Conservation (phyloP, 2,329 filamentous ascomycete species). For the Ophiobolus disseminans region DNA sequence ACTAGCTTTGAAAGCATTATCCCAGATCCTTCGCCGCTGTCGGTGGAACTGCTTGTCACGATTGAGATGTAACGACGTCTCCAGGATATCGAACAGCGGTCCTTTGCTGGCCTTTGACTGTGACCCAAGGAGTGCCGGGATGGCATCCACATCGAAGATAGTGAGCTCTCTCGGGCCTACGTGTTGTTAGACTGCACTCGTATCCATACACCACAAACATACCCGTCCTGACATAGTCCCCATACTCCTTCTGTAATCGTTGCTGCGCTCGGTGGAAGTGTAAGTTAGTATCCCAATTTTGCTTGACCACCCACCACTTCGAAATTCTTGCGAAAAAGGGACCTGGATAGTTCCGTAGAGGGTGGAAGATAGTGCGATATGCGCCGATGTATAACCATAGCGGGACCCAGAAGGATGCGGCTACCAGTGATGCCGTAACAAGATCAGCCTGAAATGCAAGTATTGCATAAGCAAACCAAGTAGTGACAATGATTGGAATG, state of each 20-base stretch:
- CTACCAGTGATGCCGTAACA: constrained; percentile 12
- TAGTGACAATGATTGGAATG: constrained; percentile 15
- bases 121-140: constrained; percentile 26
- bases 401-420: constrained; percentile 22
- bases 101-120: constrained; percentile 35
- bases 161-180: constrained; percentile 33
- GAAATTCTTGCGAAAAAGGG: constrained; percentile 30
- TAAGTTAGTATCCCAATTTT: constrained; percentile 17
- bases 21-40: constrained; percentile 37
- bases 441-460: constrained; percentile 15
- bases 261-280: constrained; percentile 27
- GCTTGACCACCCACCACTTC: constrained; percentile 32
- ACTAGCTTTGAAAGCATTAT: constrained; percentile 35
- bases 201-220: neutral
- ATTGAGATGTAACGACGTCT: constrained; percentile 33
- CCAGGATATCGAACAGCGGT: constrained; percentile 31
- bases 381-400: constrained; percentile 27
- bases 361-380: constrained; percentile 35
- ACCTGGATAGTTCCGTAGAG: constrained; percentile 29
- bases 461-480: constrained; percentile 15
- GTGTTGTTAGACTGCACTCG: constrained; percentile 6
- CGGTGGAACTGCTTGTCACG: constrained; percentile 35
- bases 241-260: constrained; percentile 29
- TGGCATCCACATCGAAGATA: constrained; percentile 30
- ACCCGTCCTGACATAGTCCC: constrained; percentile 36